Evolutionary conservation across 495 filamentous ascomycete genomes (phyloP).

Genomic region (Talaromyces nanjingensis): DNA sequence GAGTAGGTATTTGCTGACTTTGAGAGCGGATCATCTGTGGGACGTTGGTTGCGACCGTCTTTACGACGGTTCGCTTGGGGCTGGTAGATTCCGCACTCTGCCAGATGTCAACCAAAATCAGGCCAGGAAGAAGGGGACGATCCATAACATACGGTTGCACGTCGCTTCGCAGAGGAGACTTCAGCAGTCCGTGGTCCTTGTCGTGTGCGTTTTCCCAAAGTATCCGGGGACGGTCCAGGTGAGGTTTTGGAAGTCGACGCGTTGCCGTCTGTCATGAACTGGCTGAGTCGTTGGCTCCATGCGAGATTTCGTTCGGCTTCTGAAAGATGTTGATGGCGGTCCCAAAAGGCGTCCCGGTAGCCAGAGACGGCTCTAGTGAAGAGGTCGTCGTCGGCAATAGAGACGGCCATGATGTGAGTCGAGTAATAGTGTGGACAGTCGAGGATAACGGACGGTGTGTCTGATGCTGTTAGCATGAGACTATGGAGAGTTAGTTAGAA

Average conservation of each 20-base stretch:
- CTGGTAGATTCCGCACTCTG: conserved; percentile 35
- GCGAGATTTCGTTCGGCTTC: conserved; percentile 38
- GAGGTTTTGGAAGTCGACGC: neutral
- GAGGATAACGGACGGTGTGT: neutral
- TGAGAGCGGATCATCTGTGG: conserved; percentile 36
- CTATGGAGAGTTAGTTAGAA: neutral
- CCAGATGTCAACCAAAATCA: conserved; percentile 36
- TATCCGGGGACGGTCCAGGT: conserved; percentile 17
- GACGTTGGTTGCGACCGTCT: conserved; percentile 10
- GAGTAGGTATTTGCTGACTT: conserved; percentile 33
- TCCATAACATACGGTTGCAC: conserved; percentile 41
- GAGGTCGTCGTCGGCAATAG: conserved; percentile 35
- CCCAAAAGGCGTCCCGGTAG: conserved; percentile 41
- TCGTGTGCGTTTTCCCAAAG: conserved; percentile 38
- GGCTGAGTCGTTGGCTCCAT: conserved; percentile 36
- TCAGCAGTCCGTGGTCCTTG: conserved; percentile 40
- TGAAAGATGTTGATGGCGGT: conserved; percentile 36
- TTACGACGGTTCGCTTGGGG: conserved; percentile 8
- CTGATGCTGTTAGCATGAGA: neutral
- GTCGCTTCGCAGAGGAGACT: conserved; percentile 33
- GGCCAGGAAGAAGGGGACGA: neutral
- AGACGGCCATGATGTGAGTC: conserved; percentile 26
- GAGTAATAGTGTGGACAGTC: no score
- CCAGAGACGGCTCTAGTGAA: conserved; percentile 40
- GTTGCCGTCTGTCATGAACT: conserved; percentile 24